Evolutionary conservation across 345 rosid species (phyloP).

Genomic region (Salix koriyanagi): DNA sequence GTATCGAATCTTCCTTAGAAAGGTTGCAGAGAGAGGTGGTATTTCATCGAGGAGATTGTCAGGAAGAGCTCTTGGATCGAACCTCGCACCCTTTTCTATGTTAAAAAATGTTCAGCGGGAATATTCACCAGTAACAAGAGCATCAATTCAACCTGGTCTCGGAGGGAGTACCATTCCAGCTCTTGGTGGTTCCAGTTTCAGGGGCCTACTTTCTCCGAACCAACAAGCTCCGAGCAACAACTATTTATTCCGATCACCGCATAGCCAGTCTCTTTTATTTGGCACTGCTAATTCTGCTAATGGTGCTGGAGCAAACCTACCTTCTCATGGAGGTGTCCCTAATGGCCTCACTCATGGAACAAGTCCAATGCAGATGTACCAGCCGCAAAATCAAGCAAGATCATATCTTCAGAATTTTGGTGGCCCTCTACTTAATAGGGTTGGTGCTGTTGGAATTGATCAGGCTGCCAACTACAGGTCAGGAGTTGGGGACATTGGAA

Average conservation of each 20-base stretch:
- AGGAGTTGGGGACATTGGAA: neutral
- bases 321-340: neutral
- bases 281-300: neutral
- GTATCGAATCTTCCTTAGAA: slow-evolving; percentile 56
- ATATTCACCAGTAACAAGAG: neutral
- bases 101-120: neutral
- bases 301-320: neutral
- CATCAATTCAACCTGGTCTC: neutral
- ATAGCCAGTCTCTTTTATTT: slow-evolving; percentile 13
- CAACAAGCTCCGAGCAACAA: slow-evolving; percentile 12
- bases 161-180: neutral
- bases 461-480: neutral
- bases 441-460: neutral
- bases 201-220: neutral
- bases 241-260: neutral
- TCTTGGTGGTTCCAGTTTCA: neutral
- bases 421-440: neutral
- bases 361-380: slow-evolving; percentile 9
- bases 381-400: slow-evolving; percentile 3
- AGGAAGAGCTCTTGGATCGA: slow-evolving; percentile 24
- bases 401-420: neutral
- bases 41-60: slow-evolving; percentile 5
- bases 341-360: neutral
- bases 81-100: slow-evolving; percentile 13
- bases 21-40: slow-evolving; percentile 32